Evolutionary conservation across 78 protist genomes (phyloP), one percentile per base, ranked within the genome.

Genomic region (Creolimax fragrantissima): DNA sequence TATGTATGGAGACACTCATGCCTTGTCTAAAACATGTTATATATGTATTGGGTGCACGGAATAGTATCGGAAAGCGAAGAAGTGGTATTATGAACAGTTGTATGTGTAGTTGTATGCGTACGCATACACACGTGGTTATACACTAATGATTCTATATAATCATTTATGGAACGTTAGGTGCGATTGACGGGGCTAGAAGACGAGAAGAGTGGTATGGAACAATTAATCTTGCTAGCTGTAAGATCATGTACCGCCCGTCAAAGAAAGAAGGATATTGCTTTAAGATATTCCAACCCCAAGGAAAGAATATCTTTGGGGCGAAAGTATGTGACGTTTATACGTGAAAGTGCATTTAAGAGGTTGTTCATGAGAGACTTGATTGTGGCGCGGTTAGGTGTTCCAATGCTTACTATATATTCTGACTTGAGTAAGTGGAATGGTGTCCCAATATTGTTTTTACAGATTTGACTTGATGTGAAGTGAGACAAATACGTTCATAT

Each of bases 231-330:
- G 45, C 90, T 37, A 41, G 90, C 44, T 42, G 58, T 32, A 11
- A 42, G 45, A 86, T 42, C 37, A 41, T 81, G 37, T 24, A 66
- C 36, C 86, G 92, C 3, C 92, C 86, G 5, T 47, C 92, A 6
- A 90, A 67, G 24, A 90, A 90, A 24, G 88, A 11, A 32, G 92
- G 92, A 67, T 90, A 44, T 67, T 90, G 92, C 88, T 90, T 90
- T 88, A 90, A 90, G 88, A 81, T 90, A 2, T 81, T 35, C 45
- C 88, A 90, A 0, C 92, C 88, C 11, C 66, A 24, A 7, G 88
- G 37, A 4, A 11, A 74, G 39, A 2, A 35, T 3, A 90, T 90
- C 2, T 66, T 47, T 35, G 92, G 92, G 2, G 45, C 84, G 47
- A 35, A 66, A 36, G 85, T 58, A 24, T 58, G 74, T 58, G n/a